Evolutionary conservation across 2,329 filamentous ascomycete genomes (phyloP), one percentile per base, ranked within the genome.

Genomic region (Trichothecium roseum): DNA sequence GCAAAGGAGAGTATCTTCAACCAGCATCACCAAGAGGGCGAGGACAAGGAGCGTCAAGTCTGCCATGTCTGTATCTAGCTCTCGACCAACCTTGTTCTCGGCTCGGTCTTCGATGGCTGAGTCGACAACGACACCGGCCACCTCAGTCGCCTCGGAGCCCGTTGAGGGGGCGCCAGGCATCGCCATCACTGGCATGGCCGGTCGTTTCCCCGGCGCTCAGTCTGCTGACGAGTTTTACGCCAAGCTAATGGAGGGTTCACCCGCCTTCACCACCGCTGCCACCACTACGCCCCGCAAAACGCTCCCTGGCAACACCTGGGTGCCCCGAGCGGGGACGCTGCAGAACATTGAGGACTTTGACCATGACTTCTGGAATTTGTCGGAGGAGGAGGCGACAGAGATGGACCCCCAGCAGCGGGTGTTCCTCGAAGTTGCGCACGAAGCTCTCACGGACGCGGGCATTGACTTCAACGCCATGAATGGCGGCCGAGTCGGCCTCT

Each of bases 281-380:
- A 27, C 15, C 9, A 9, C 24, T 3, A 22, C 36, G 8, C 10
- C 20, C 20, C 33, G 36, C 3, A n/a, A 38, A 18, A 38, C 40
- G 4, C 26, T 42, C 3, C 30, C 36, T 10, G 40, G 40, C 6
- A 42, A 42, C 18, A 8, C 37, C 14, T 42, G 40, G 40, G 38
- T 42, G 5, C 32, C 39, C 14, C 30, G 30, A 17, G 41, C 39
- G n/a, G 40, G 40, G 5, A 24, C 20, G 6, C 20, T 24, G 20
- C 20, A 24, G 10, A 28, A 34, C 45, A 74, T 76, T 0, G 74
- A 73, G 38, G 61, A 75, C 20, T 40, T 38, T 18, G 38, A 42
- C 24, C 22, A 37, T 27, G 12, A 14, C 5, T 43, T 43, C 29
- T 43, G 40, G 27, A 31, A 34, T 13, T 31, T 40, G 28, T 24